Conservation (phyloP, 2,329 filamentous ascomycete species). For the Phyllosticta capitalensis region DNA sequence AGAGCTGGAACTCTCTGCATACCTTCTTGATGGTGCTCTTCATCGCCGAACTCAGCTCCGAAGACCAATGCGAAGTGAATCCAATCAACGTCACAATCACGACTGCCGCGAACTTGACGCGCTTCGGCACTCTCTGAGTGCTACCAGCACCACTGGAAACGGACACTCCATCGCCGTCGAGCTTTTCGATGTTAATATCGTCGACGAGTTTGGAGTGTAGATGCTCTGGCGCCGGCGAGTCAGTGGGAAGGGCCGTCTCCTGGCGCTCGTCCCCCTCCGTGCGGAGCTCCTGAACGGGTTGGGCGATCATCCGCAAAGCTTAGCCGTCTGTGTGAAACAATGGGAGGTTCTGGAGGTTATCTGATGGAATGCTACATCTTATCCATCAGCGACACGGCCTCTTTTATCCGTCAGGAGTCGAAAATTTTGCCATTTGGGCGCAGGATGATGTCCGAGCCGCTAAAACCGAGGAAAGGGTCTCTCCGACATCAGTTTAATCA, state of each 20-base stretch:
- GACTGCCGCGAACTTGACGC: conserved; percentile 28
- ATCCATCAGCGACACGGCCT: neutral
- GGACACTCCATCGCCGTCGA: neutral
- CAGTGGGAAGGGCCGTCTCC: neutral
- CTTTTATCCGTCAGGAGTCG: neutral
- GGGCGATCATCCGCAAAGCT: neutral
- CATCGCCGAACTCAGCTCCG: conserved; percentile 50
- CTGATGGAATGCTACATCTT: neutral
- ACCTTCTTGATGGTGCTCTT: conserved; percentile 52
- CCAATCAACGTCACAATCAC: conserved; percentile 45
- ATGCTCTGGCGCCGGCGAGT: neutral
- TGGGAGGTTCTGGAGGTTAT: neutral
- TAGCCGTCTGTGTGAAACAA: neutral
- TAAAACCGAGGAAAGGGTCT: neutral
- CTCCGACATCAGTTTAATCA: neutral
- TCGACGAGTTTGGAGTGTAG: neutral
- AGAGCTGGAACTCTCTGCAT: neutral
- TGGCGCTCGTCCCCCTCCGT: neutral
- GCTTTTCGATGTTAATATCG: neutral
- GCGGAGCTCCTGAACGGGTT: neutral
- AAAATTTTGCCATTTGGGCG: neutral
- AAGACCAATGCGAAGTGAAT: conserved; percentile 52
- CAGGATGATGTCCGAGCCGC: neutral
- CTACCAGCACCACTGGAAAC: neutral
- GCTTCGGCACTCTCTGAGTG: neutral